Percentiles rank a stretch among this genome's conserved stretches.
phyloP scores from a whole-genome alignment of 352 stramenopile species.

The Aphanomyces cochlioides region DNA sequence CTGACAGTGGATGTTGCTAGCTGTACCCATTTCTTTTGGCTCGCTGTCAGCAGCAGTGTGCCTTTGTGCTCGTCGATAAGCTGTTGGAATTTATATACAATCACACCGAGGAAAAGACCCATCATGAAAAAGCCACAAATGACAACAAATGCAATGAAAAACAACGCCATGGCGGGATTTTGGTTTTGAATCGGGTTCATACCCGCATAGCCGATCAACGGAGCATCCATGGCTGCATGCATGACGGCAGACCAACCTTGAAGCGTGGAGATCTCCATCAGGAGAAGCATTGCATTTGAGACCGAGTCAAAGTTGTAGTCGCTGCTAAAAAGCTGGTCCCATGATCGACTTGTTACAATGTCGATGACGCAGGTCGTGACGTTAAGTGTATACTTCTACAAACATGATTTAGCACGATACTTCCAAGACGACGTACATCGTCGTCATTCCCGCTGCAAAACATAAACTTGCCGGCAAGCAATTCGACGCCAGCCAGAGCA shows the following conservation, averaged over 20 bases:
- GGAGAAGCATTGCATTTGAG: constrained; percentile 44
- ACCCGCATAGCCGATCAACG: constrained; percentile 49
- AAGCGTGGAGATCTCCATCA: constrained; percentile 85
- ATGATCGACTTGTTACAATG: not conserved
- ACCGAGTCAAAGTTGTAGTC: constrained; percentile 54
- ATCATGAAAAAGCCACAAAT: constrained; percentile 84
- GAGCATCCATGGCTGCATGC: constrained; percentile 68
- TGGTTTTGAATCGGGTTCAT: constrained; percentile 74
- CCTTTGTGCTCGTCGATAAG: constrained; percentile 45
- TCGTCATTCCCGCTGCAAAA: constrained; percentile 42
- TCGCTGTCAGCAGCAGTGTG: constrained; percentile 49
- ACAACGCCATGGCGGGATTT: constrained; percentile 55
- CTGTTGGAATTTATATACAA: constrained; percentile 86
- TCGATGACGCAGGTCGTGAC: constrained; percentile 4
- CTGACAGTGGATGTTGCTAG: constrained; percentile 28
- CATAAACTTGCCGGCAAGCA: constrained; percentile 84
- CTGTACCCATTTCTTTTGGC: constrained; percentile 63
- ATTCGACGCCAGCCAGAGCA: constrained; percentile 57
- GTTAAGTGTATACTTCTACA: constrained; percentile 15
- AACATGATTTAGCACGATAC: not conserved
- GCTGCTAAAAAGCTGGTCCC: constrained; percentile 25
- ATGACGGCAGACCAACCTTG: constrained; percentile 84
- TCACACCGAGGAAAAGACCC: constrained; percentile 84
- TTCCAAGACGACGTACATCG: constrained; percentile 1
- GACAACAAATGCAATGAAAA: constrained; percentile 85